Base-by-base conservation (phyloP, 2,329 filamentous ascomycete species). In the Venturia pyrina region DNA sequence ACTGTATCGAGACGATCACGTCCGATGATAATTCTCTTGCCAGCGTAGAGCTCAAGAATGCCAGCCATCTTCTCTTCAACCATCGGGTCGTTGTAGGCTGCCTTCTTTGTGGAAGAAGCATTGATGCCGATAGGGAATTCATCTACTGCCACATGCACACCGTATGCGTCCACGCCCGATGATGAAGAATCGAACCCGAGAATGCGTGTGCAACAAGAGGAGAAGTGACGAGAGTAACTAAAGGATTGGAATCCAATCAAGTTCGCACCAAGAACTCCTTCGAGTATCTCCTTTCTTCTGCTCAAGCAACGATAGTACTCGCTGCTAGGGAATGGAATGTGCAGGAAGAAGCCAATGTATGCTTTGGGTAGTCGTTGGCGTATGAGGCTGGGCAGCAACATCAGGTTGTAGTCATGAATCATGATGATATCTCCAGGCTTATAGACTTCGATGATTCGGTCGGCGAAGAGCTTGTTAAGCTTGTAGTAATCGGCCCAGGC, bases 51-150 rank as follows among this genome's bases (percentile, higher is more conserved):
- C 69, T 88, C 85, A 72, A 86, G 87, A 64, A 97, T 85, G 0
- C 85, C 87, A 65, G 83, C 78, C 73, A 92, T 83, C 67, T 87
- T 91, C 73, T 90, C 86, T 65, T 90, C 85, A 24, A 90, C 88
- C 32, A 87, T 86, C 0, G 85, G 80, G 57, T 87, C 82, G 5
- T 85, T 85, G 77, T 90, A 96, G 0, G 93, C 93, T 59, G 86
- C 80, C 64, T 83, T 83, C 73, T 91, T 87, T 19, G 95, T 91
- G 68, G 88, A 87, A 68, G 85, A 84, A n/a, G 89, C 90, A 75
- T 97, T 91, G 70, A 98, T 96, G 44, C 93, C 95, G 68, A 97
- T 96, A 19, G 93, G 93, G 75, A 96, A 96, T 19, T 96, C 91
- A 66, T 93, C 93, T 24, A 97, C 90, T 63, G 93, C 90, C 32